These are phyloP conservation scores for Phytophthora macrochlamydospora DNA, from an alignment of 352 stramenopile genomes.

Conservation along the genomic window DNA sequence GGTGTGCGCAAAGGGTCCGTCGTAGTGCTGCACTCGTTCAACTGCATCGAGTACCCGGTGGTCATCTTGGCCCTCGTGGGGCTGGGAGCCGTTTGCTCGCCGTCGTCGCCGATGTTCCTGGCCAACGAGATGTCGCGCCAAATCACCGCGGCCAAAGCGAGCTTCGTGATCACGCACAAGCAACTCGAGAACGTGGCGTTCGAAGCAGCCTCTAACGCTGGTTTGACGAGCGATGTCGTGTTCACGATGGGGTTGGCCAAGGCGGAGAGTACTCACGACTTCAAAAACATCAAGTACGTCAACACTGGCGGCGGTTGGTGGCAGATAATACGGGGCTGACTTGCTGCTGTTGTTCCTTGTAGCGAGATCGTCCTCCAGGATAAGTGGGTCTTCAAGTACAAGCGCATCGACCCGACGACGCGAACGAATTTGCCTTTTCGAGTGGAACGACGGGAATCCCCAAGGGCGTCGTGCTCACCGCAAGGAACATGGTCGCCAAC, in stretches of 20 bases:
- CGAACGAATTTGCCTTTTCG: conserved; percentile 77
- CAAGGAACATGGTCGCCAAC: conserved; percentile 90
- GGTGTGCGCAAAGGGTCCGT: conserved; percentile 45
- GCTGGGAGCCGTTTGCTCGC: conserved; percentile 45
- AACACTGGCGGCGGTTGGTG: too few relatives aligned
- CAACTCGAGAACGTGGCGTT: conserved; percentile 22
- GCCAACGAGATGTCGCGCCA: conserved; percentile 35
- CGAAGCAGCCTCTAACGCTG: conserved; percentile 15
- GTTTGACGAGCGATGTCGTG: conserved; percentile 25
- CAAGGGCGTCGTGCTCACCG: conserved; percentile 78
- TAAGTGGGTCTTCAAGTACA: conserved; percentile 40
- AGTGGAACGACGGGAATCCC: conserved; percentile 90
- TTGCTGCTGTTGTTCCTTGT: neutral
- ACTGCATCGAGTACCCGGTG: conserved; percentile 60
- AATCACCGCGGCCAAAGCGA: conserved; percentile 38
- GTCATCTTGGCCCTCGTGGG: conserved; percentile 48
- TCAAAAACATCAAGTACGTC: conserved; percentile 31
- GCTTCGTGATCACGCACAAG: conserved; percentile 38
- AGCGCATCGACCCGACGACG: conserved; percentile 49
- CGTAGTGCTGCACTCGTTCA: conserved; percentile 55
- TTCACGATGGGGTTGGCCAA: conserved; percentile 29
- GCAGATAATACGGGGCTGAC: neutral
- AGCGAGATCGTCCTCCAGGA: conserved; percentile 34
- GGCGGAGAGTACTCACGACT: neutral
- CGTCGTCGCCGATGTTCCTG: conserved; percentile 46